Evolutionary conservation across 306 rosid genomes (phyloP), one percentile per base, ranked within the genome.

Genomic region (Prinsepia uniflora): DNA sequence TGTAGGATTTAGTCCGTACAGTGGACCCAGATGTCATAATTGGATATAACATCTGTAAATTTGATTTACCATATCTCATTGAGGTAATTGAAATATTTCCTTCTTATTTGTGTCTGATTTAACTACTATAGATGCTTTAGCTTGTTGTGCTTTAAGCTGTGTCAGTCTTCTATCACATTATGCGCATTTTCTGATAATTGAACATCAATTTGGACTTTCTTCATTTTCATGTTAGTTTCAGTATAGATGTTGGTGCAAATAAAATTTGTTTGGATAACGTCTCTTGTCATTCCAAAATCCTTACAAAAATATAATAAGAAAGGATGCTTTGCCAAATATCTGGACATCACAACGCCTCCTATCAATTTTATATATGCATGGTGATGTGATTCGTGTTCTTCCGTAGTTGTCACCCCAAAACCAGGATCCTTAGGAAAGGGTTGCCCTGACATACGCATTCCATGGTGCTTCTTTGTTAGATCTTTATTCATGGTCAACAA

Each of bases 41-140:
- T 86, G 98, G 98, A 81, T 94, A 94, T 82, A 94, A 94, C 80
- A 90, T 94, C 70, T 94, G 98, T 86, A 94, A 94, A 87, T 94
- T 94, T 82, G 98, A 94, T 83, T 69, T 90, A 84, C 98, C 98
- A 20, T 93, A 93, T 89, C 90, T 93, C 67, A 87, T 90, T 63
- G 94, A 93, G 96, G 97, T 93, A 80, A 69, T 48, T 78, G 44
- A 65, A 8, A 56, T 52, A 44, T 17, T 47, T 40, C 13, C 54
- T 44, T 75, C 56, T 81, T 57, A 74, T 43, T 73, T 63, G 55
- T 19, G 74, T 67, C 44, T 40, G 42, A 19, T 54, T 46, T 39
- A 15, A 55, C 42, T 17, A 9, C 68, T 11, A 46, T 17, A 46
- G 5, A 49, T 24, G 22, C 40, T 41, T 40, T 12, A 3, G 52